Percentiles rank a stretch among this genome's conserved stretches.
Evolutionary conservation across 345 rosid species (phyloP).

Genomic region (Adansonia digitata): DNA sequence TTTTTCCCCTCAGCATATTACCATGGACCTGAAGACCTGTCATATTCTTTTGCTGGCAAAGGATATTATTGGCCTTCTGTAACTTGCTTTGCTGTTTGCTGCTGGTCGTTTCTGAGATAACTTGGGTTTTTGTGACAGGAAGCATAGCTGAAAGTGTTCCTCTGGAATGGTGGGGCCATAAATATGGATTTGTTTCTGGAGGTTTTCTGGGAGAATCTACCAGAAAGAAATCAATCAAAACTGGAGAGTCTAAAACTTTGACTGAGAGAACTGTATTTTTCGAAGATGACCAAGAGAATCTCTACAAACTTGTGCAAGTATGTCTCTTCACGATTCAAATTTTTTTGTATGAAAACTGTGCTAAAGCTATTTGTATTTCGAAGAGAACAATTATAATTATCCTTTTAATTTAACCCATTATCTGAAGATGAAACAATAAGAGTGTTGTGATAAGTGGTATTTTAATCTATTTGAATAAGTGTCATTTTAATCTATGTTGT

Average conservation of each 20-base stretch:
- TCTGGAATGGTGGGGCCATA: constrained; percentile 86
- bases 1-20: background rate
- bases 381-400: background rate
- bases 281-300: constrained; percentile 97
- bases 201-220: constrained; percentile 82
- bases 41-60: background rate
- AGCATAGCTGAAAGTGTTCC: constrained; percentile 34
- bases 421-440: background rate
- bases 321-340: constrained; percentile 4
- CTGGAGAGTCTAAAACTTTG: constrained; percentile 25
- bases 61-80: background rate
- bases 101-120: constrained; percentile 8
- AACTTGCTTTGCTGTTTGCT: background rate
- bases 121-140: constrained; percentile 36
- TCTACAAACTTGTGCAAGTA: constrained; percentile 92
- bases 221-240: constrained; percentile 36
- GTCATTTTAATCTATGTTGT: no score
- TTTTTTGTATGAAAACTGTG: background rate
- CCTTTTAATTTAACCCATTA: background rate
- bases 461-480: no score
- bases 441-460: background rate
- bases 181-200: constrained; percentile 80
- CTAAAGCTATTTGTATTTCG: background rate
- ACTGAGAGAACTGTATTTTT: constrained; percentile 52
- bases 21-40: background rate